Conservation (phyloP, 2,329 filamentous ascomycete species). For the Pezicula radicicola region DNA sequence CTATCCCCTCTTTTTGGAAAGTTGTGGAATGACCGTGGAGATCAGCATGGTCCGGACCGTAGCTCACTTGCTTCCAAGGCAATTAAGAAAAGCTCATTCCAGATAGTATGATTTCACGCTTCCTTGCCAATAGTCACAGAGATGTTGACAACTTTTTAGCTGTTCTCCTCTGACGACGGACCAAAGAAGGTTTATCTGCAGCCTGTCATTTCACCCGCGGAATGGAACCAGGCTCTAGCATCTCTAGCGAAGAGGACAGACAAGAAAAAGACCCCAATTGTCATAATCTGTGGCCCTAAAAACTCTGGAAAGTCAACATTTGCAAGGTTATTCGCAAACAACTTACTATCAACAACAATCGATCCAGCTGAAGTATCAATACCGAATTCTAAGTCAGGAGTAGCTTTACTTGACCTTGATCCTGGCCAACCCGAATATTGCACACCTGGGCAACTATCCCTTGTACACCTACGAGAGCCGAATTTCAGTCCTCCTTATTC, state of each 20-base stretch:
- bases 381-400: constrained; percentile 23
- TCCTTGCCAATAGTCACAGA: constrained; percentile 2
- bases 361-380: constrained; percentile 18
- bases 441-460: constrained; percentile 65
- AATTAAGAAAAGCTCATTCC: constrained; percentile 37
- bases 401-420: constrained; percentile 68
- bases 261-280: constrained; percentile 31
- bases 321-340: constrained; percentile 62
- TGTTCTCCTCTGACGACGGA: constrained; percentile 50
- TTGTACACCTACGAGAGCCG: constrained; percentile 56
- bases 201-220: constrained; percentile 52
- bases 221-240: constrained; percentile 50
- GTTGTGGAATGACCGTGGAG: constrained; percentile 56
- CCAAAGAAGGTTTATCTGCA: constrained; percentile 49
- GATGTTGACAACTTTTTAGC: constrained; percentile 34
- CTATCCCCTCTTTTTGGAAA: constrained; percentile 65
- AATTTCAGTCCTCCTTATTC: constrained; percentile 68
- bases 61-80: constrained; percentile 8
- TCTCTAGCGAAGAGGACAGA: constrained; percentile 28
- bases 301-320: constrained; percentile 77
- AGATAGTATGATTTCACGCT: constrained; percentile 38
- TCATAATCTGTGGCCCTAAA: constrained; percentile 67
- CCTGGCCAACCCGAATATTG: constrained; percentile 75
- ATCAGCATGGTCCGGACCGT: constrained; percentile 14
- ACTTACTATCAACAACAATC: constrained; percentile 42